Percentiles rank a stretch among this genome's conserved stretches.
Conservation (phyloP, 1,284 basidiomycete species). For the Ustilago trichophora region DNA sequence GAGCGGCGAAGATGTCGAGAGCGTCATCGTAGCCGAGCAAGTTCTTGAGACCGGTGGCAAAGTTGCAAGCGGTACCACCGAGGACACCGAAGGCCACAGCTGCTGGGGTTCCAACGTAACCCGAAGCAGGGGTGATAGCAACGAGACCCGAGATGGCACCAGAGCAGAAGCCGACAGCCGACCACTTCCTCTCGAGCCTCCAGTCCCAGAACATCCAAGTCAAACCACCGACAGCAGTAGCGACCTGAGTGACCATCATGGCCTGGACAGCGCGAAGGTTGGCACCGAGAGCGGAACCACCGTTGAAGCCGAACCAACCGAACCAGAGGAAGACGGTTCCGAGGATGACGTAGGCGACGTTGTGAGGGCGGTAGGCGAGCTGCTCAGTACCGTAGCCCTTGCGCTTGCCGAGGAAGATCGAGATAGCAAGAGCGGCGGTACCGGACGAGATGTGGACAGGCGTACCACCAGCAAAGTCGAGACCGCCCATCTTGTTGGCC, state of each 20-base stretch:
- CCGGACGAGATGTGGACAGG: constrained; percentile 68
- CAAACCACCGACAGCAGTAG: constrained; percentile 75
- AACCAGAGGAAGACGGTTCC: constrained; percentile 69
- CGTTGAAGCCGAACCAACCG: constrained; percentile 67
- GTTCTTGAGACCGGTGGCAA: constrained; percentile 90
- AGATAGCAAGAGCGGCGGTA: constrained; percentile 64
- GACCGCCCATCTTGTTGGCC: constrained; percentile 64
- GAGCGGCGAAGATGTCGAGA: constrained; percentile 81
- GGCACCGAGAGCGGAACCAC: constrained; percentile 67
- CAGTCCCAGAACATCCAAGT: constrained; percentile 67
- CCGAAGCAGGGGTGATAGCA: constrained; percentile 75
- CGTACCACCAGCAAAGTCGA: constrained; percentile 68
- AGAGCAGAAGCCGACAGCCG: constrained; percentile 88
- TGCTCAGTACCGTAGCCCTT: constrained; percentile 68
- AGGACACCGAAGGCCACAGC: constrained; percentile 72
- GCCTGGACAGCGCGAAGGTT: constrained; percentile 68
- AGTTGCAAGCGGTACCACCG: constrained; percentile 86
- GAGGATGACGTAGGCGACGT: constrained; percentile 66
- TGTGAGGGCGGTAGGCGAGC: constrained; percentile 67
- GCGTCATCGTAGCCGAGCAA: constrained; percentile 67
- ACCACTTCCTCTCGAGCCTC: constrained; percentile 68
- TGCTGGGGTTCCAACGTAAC: constrained; percentile 62
- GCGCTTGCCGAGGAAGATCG: constrained; percentile 67
- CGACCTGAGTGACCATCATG: constrained; percentile 71
- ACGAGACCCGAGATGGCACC: constrained; percentile 90